Evolutionary conservation across 169 alveolate species (phyloP).

Genomic region (Plasmodium sp.): DNA sequence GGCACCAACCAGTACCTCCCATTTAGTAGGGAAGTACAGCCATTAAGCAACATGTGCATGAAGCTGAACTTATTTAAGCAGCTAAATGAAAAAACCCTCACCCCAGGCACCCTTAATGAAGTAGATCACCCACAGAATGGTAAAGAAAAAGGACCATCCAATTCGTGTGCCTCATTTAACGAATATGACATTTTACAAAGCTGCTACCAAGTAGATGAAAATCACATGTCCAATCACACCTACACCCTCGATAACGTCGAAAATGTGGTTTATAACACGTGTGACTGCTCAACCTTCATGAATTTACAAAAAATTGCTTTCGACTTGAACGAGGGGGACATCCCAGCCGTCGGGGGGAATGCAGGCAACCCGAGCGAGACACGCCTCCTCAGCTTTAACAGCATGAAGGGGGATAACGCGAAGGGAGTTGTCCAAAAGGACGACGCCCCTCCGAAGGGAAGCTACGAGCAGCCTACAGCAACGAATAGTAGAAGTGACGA

Average conservation of each 20-base stretch:
- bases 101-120: neutral
- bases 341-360: neutral
- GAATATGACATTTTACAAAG: neutral
- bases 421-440: neutral
- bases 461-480: neutral
- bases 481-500: no score
- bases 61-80: constrained; percentile 6
- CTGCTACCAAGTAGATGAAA: neutral
- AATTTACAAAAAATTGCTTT: neutral
- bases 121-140: neutral
- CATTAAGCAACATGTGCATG: constrained; percentile 26
- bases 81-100: neutral
- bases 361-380: neutral
- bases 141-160: neutral
- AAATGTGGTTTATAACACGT: neutral
- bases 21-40: neutral
- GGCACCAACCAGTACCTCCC: neutral
- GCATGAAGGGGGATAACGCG: neutral
- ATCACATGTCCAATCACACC: neutral
- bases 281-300: neutral
- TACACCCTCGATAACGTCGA: constrained; percentile 24
- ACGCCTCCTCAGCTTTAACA: neutral
- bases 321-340: neutral
- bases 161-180: neutral
- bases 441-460: neutral